Evolutionary conservation across 257 asterid genomes (phyloP), one percentile per base, ranked within the genome.

Genomic region (Primulina eburnea): DNA sequence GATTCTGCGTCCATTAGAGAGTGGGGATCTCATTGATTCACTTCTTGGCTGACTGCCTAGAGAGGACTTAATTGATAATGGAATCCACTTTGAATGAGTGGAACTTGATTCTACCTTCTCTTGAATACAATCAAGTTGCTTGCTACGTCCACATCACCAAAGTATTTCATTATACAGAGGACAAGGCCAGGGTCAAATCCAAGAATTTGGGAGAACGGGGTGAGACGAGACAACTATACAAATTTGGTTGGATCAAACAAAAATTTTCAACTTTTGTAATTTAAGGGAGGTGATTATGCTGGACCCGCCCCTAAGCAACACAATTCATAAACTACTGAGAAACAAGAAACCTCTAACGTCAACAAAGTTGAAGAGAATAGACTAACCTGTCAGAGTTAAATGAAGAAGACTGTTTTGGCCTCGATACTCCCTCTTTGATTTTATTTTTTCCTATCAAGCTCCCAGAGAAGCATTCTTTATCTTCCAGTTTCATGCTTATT

Each of bases 21-120:
- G 74, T 11, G 99, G 97, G 73, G 99, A 94, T 73, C 95, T 86
- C 97, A 85, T 83, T 26, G 97, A 85, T 71, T 89, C 99, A 30
- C 92, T 81, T 81, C 86, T 88, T 40, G 96, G 87, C 71, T 94
- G 97, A 86, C 80, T 89, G 59, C 72, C 82, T 63, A 86, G 73
- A 10, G 99, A 82, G 14, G 83, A 82, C 82, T 80, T 94, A 59
- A 94, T 86, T 26, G 97, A 82, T 71, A 81, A 74, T 0, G 97
- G 97, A 73, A 91, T 89, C 85, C 99, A 94, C 82, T 88, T 91
- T 5, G 87, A 60, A 12, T 84, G 85, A 21, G 83, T 74, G 7
- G 86, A 76, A 66, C 65, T 79, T 34, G 76, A 73, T 37, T 79
- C 95, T 74, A 84, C 89, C 77, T 69, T 75, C 57, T 85, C 87